Percentiles rank a stretch among this genome's conserved stretches.
Conservation (phyloP, 306 rosid species). For the Prunus kanzakura region DNA sequence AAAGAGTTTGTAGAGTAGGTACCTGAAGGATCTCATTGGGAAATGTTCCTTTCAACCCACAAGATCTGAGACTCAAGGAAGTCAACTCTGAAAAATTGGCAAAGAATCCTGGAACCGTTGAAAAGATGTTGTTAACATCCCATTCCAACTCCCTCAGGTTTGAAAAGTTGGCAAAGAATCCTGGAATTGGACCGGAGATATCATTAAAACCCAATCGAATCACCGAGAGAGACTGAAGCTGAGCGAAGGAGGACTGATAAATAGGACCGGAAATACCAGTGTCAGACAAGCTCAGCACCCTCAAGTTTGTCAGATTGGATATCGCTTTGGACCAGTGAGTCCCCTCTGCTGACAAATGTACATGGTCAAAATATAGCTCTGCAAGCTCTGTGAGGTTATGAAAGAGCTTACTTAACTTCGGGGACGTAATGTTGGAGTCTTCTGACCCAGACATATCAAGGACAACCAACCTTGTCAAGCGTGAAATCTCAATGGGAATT, state of each 20-base stretch:
- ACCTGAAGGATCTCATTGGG: slow-evolving; percentile 13
- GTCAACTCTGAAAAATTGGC: slow-evolving; percentile 20
- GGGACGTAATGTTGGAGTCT: background rate
- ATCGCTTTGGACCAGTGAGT: slow-evolving; percentile 33
- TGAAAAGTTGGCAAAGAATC: too few species aligned
- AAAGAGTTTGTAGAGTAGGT: background rate
- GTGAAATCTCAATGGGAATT: too few species aligned
- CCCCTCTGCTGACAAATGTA: slow-evolving; percentile 23
- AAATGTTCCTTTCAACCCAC: slow-evolving; percentile 3
- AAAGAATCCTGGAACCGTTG: slow-evolving; percentile 6
- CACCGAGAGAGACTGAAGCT: background rate
- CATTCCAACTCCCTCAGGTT: slow-evolving; percentile 20
- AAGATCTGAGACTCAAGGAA: background rate
- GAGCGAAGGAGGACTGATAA: slow-evolving; percentile 4
- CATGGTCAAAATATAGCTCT: slow-evolving; percentile 25
- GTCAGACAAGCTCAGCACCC: background rate
- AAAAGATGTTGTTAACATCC: background rate
- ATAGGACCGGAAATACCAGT: slow-evolving; percentile 2
- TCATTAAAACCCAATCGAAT: background rate
- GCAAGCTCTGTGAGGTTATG: slow-evolving; percentile 27
- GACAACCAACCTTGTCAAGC: slow-evolving; percentile 3
- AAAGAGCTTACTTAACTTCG: background rate
- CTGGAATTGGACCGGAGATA: too few species aligned
- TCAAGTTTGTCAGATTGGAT: slow-evolving; percentile 1
- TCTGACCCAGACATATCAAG: slow-evolving; percentile 14